Evolutionary conservation across 306 rosid species (phyloP).

Genomic region (Crotalaria pallida): DNA sequence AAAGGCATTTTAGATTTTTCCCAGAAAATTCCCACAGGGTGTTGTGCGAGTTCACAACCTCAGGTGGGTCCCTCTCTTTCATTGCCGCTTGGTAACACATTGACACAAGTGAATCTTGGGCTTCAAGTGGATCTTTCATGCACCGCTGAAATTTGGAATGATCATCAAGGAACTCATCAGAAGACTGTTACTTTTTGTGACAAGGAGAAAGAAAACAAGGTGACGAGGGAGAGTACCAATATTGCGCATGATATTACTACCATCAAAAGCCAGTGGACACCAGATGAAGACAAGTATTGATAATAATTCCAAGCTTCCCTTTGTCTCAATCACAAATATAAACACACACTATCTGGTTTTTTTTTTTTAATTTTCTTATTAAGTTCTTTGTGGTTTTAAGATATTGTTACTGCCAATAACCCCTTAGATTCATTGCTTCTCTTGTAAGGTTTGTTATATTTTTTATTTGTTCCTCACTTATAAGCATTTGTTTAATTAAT

Average conservation of each 20-base stretch:
- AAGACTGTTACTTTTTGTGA: not conserved
- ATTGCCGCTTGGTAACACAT: constrained; percentile 11
- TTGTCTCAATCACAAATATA: no score
- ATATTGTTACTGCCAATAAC: no score
- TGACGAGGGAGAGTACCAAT: not conserved
- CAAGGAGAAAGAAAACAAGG: not conserved
- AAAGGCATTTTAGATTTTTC: constrained; percentile 5
- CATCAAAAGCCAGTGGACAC: constrained; percentile 72
- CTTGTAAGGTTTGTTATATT: no score
- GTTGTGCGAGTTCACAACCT: not conserved
- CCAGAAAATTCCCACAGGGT: not conserved
- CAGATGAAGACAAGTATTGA: constrained; percentile 61
- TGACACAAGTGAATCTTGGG: not conserved
- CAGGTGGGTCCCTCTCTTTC: not conserved
- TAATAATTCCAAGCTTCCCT: no score
- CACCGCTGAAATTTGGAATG: not conserved
- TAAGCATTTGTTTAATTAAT: no score
- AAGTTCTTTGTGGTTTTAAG: no score
- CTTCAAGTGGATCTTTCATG: not conserved
- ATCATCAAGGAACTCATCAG: not conserved
- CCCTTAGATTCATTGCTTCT: no score
- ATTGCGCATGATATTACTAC: not conserved
- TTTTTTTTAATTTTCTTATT: no score
- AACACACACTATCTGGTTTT: no score
- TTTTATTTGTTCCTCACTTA: no score